Conservation (phyloP, 805 yeast species). For the Cyberlindnera galapagoensis region DNA sequence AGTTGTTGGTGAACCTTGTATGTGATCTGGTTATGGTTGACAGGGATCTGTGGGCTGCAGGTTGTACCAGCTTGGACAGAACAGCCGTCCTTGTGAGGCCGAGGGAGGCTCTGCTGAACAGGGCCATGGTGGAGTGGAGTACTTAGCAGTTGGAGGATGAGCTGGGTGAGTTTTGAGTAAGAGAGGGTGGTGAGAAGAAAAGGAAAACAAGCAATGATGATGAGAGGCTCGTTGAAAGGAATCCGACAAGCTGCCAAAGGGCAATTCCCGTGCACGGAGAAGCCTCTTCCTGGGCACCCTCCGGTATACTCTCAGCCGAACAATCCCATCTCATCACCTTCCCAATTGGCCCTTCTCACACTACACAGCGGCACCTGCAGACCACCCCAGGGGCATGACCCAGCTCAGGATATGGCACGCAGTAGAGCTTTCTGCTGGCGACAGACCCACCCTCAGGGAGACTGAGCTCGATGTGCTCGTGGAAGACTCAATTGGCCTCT, state of each 20-base stretch:
- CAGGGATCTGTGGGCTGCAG: background rate
- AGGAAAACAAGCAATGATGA: no score
- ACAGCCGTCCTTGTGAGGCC: background rate
- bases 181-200: no score
- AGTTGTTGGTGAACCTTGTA: background rate
- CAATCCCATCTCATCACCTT: background rate
- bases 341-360: no score
- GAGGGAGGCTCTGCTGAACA: no score
- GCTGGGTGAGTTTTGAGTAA: no score
- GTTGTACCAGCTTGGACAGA: background rate
- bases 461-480: constrained; percentile 48
- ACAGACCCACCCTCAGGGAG: constrained; percentile 33
- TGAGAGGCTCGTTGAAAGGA: no score
- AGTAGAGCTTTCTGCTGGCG: constrained; percentile 31
- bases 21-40: background rate
- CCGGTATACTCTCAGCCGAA: background rate
- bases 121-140: no score
- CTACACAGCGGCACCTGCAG: no score
- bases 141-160: no score
- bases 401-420: constrained; percentile 28
- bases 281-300: background rate
- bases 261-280: background rate
- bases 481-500: constrained; percentile 59
- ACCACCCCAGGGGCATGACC: constrained; percentile 6
- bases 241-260: no score